Evolutionary conservation across 257 asterid species (phyloP), one percentile per base, ranked within the genome.

Genomic region (Misopates orontium): DNA sequence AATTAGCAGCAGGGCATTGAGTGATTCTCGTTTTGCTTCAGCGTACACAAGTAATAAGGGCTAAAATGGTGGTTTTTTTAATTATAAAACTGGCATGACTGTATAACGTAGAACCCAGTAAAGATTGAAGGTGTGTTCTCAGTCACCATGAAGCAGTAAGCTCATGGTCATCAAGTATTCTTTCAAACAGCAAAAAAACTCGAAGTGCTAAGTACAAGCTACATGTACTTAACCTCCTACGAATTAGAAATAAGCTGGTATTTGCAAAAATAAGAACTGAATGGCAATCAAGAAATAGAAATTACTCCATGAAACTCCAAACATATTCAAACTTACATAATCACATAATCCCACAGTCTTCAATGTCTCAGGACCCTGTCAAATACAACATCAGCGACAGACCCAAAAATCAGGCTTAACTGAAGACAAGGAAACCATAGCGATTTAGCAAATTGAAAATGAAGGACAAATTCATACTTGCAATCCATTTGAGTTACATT

Each of bases 351-450:
- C 97, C 72, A 64, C 71, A 59, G 67, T 76, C 70, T 86, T 87
- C 72, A 93, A 73, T 64, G 72, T 73, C 65, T 58, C 79, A 18
- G 97, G 96, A 60, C 77, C 95, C 98, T 91, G 87, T 40, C 77
- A 70, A 69, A 58, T 62, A 52, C 44, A 60, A 60, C 22, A 45
- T 42, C 21, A 20, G 53, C 54, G 16, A 60, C 36, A 25, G 45
- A 20, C 25, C 24, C 40, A 70, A 49, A 72, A 39, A 71, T 62
- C 53, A 64, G 10, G 44, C 68, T 8, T 22, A 44, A 60, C 42
- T 47, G 66, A 73, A 68, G 56, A 25, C 13, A 17, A 70, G 28
- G 63, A 62, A 60, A 42, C 40, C 28, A 66, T 41, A 58, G 41
- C 18, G 42, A 41, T 18, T 44, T 53, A 49, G 39, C 47, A 47